Evolutionary conservation across 2,329 filamentous ascomycete genomes (phyloP).

Genomic region (Penicillium sclerotigenum): DNA sequence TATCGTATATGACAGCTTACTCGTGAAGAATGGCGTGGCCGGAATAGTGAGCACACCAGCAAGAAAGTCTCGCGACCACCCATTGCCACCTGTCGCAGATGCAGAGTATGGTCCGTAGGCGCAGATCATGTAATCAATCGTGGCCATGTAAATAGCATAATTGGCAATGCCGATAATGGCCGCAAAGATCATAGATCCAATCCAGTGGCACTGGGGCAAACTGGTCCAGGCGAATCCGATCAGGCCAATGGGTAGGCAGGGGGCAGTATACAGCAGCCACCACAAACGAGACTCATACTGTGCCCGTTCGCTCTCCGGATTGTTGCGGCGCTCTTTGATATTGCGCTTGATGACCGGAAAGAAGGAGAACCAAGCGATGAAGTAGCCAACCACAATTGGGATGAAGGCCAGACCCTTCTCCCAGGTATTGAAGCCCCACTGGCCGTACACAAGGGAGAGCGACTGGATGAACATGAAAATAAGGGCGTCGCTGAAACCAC

Average conservation of each 20-base stretch:
- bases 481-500: constrained; percentile 62
- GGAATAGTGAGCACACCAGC: constrained; percentile 62
- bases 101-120: constrained; percentile 65
- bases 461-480: constrained; percentile 67
- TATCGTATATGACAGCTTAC: constrained; percentile 26
- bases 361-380: constrained; percentile 58
- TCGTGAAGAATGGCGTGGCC: constrained; percentile 51
- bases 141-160: constrained; percentile 62
- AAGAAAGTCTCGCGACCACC: constrained; percentile 63
- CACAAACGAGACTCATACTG: constrained; percentile 65
- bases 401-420: constrained; percentile 54
- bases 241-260: constrained; percentile 58
- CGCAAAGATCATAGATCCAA: constrained; percentile 59
- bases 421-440: constrained; percentile 56
- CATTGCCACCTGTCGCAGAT: constrained; percentile 65
- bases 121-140: constrained; percentile 66
- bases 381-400: constrained; percentile 56
- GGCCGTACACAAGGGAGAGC: constrained; percentile 57
- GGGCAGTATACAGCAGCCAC: constrained; percentile 59
- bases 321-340: constrained; percentile 44
- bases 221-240: constrained; percentile 62
- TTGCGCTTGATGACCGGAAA: constrained; percentile 55
- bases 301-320: constrained; percentile 51
- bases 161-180: constrained; percentile 63
- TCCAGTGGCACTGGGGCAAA: constrained; percentile 58